Conservation (phyloP, 148 eudicot species). For the Beta vulgaris region DNA sequence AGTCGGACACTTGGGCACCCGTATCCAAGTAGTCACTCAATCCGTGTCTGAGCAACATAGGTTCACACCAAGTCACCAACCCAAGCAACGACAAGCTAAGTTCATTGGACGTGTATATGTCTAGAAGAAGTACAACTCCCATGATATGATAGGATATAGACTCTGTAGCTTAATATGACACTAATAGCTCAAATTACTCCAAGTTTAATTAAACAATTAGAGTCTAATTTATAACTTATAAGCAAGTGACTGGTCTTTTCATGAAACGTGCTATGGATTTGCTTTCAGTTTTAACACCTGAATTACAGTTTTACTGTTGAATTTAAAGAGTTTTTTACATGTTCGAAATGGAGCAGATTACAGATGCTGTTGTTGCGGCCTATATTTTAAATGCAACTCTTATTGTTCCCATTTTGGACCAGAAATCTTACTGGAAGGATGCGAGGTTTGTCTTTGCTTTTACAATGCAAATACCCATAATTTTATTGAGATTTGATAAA, state of each 20-base stretch:
- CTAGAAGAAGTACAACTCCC: background rate
- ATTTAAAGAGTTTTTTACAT: constrained; percentile 17
- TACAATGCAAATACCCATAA: background rate
- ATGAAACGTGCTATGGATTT: constrained; percentile 4
- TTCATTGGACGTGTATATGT: background rate
- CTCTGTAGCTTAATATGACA: constrained; percentile 11
- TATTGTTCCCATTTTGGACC: constrained; percentile 75
- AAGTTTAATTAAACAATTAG: constrained; percentile 17
- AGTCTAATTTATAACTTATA: background rate
- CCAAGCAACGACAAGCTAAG: background rate
- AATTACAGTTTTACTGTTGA: background rate
- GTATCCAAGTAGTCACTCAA: too few relatives aligned
- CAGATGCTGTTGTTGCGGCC: constrained; percentile 84
- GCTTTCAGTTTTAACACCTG: constrained; percentile 7
- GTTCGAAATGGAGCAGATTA: constrained; percentile 52
- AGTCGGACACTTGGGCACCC: too few relatives aligned
- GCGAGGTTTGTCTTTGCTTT: constrained; percentile 47
- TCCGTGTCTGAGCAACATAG: too few relatives aligned
- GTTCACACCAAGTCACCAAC: too few relatives aligned
- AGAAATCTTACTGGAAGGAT: constrained; percentile 85
- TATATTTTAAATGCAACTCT: constrained; percentile 79
- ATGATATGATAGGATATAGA: constrained; percentile 17
- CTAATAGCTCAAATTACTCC: constrained; percentile 24
- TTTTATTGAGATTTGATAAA: too few relatives aligned
- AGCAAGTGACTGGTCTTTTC: constrained; percentile 12